phyloP scores from a whole-genome alignment of 306 rosid species.

The Styphnolobium japonicum region DNA sequence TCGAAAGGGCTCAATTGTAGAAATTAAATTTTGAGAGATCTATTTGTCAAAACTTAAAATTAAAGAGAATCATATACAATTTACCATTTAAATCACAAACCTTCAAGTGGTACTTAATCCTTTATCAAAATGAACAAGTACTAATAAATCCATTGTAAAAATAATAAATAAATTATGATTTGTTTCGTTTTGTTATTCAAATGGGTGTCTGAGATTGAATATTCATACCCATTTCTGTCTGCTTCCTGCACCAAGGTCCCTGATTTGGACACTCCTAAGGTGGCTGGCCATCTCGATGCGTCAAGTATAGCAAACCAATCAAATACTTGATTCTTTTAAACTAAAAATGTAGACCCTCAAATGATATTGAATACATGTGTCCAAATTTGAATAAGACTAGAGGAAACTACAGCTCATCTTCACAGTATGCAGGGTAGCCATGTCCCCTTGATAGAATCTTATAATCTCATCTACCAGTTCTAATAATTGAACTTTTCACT shows the following conservation, averaged over 20 bases:
- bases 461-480: not conserved
- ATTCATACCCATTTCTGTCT: not conserved
- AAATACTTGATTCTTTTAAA: not conserved
- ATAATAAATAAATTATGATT: not conserved
- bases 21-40: too few species aligned
- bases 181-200: not conserved
- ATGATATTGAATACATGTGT: not conserved
- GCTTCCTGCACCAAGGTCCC: not conserved
- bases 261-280: not conserved
- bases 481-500: conserved; percentile 13
- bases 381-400: not conserved
- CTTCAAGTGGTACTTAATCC: not conserved
- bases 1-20: not conserved
- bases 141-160: not conserved
- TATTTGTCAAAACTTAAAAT: too few species aligned
- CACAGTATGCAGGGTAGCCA: not conserved
- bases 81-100: not conserved
- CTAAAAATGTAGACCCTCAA: not conserved
- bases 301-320: not conserved
- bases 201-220: not conserved
- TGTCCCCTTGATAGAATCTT: conserved; percentile 14
- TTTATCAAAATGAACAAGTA: too few species aligned
- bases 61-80: not conserved
- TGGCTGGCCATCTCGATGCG: not conserved
- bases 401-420: conserved; percentile 23